Evolutionary conservation across 2,329 filamentous ascomycete genomes (phyloP), one percentile per base, ranked within the genome.

Genomic region (Aspergillus quadrilineatus): DNA sequence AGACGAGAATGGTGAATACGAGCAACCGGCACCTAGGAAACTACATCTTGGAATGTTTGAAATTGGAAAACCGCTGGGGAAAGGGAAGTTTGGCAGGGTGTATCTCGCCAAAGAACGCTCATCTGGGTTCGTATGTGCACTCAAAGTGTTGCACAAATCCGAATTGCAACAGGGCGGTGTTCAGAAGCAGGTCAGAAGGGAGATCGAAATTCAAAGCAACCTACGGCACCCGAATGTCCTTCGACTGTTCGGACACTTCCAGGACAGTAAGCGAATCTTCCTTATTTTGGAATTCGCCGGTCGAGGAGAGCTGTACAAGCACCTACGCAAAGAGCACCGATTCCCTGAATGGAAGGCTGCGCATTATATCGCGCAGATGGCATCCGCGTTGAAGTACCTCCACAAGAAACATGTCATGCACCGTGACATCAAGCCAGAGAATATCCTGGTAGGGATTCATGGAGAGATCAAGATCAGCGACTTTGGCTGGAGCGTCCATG

Each of bases 401-500:
- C 92, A 97, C 79, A 91, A 91, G 73, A 97, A 97, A 79, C 92
- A 97, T 73, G 90, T 97, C 65, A 97, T 97, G 79, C 93, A 97
- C 76, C 85, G 92, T 57, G 92, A 97, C 68, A 97, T 97, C 78
- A 97, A 97, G 80, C 92, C 92, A 2, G 92, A 97, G 77, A 97
- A 97, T 69, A 97, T 97, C 62, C 83, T 97, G 22, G 88, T 97
- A 30, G 93, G 93, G 12, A 92, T 97, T 58, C 93, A 97, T 71
- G 94, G 92, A 63, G 94, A 99, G 80, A 92, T 99, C 78, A 99
- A 99, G 77, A 92, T 99, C 69, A 95, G 91, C 4, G 94, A 99
- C 75, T 99, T 97, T 69, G 93, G 94, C 49, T 99, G 94, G 94
- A 95, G 90, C 72, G 94, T 97, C 4, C 94, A 99, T 75, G 94